phyloP scores from a whole-genome alignment of 805 yeast species.

The Sporopachydermia quercuum region DNA sequence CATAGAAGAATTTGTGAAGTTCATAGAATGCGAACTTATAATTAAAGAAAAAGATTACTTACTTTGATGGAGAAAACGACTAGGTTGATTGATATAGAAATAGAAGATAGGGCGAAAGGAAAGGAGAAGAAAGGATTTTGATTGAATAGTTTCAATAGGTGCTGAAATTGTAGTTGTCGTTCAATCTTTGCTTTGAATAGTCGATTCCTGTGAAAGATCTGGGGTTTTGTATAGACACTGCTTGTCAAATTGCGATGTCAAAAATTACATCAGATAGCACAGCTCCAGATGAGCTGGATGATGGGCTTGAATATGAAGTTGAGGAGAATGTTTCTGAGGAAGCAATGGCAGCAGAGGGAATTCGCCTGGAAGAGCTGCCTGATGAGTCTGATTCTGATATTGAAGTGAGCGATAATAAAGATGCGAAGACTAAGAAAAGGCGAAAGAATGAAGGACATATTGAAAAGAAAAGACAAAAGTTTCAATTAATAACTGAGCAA shows the following conservation, averaged over 20 bases:
- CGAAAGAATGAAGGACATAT: neutral
- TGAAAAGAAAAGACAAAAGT: slow-evolving; percentile 43
- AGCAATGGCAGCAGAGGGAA: slow-evolving; percentile 1
- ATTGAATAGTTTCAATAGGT: no score
- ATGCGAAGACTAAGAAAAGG: neutral
- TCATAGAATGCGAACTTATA: no score
- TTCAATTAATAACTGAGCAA: slow-evolving; percentile 46
- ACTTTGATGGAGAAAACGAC: no score
- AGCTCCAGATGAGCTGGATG: neutral
- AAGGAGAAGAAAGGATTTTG: neutral
- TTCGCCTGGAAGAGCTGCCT: neutral
- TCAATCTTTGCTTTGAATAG: no score
- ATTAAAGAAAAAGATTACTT: no score
- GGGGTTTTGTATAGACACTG: no score
- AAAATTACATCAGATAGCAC: no score
- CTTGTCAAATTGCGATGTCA: no score
- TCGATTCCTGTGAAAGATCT: no score
- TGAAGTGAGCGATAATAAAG: neutral
- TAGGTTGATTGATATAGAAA: neutral
- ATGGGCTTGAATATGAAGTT: neutral
- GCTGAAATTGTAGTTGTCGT: no score
- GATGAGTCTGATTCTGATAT: neutral
- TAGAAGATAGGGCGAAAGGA: neutral
- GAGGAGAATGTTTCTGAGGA: neutral
- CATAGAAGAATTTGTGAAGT: no score